A percentile compares a stretch with the other conserved stretches of the same genome.
Evolutionary conservation across 768 basidiomycete genomes (phyloP).

Genomic region (Rhodosporidiobolus sp.): DNA sequence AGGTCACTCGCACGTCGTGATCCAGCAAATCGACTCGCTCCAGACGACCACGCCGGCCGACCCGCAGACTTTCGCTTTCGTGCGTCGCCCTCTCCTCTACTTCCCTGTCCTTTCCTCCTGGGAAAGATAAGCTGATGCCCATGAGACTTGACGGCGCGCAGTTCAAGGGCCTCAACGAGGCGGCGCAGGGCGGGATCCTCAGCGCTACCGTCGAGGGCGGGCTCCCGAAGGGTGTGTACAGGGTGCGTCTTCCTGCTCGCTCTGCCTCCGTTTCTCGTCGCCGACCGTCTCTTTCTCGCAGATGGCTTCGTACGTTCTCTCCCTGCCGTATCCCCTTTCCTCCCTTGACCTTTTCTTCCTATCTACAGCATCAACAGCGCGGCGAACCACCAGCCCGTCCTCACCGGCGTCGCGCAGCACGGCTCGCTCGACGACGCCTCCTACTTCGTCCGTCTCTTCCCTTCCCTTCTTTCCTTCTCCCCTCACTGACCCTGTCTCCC

Average conservation of each 20-base stretch:
- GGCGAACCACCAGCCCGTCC: constrained; percentile 58
- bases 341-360: neutral
- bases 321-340: neutral
- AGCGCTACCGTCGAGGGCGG: constrained; percentile 58
- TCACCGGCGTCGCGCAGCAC: constrained; percentile 57
- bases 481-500: neutral
- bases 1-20: constrained; percentile 59
- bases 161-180: constrained; percentile 52
- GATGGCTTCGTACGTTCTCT: constrained; percentile 17
- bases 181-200: constrained; percentile 55
- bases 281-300: neutral
- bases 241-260: constrained; percentile 55
- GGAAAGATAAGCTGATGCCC: neutral
- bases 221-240: constrained; percentile 61
- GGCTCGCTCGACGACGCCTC: constrained; percentile 61
- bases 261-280: neutral
- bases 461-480: too few species aligned
- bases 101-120: neutral
- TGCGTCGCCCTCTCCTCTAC: constrained; percentile 13
- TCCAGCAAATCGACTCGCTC: constrained; percentile 54
- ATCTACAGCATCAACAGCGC: constrained; percentile 54
- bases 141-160: neutral
- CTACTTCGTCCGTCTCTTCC: constrained; percentile 49
- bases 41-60: constrained; percentile 56
- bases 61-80: constrained; percentile 54